Evolutionary conservation across 1,139 yeast species (phyloP).

Genomic region (Casaregolazyma suthepensis): DNA sequence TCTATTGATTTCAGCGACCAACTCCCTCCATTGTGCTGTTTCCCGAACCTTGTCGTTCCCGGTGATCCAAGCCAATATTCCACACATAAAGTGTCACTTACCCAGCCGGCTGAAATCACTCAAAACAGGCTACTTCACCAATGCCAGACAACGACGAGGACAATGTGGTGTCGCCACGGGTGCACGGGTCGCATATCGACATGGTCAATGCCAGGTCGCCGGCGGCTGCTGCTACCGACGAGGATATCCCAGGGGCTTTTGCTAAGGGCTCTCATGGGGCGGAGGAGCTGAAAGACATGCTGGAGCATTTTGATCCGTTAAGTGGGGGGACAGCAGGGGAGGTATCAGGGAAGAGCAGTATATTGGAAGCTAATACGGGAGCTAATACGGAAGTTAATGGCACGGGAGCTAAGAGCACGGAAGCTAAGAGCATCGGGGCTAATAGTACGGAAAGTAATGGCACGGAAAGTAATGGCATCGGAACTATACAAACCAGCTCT

Average conservation of each 20-base stretch:
- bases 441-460: too few relatives aligned
- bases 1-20: conserved; percentile 14
- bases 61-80: conserved; percentile 19
- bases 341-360: too few relatives aligned
- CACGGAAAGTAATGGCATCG: neutral
- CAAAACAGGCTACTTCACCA: neutral
- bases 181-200: conserved; percentile 15
- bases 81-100: conserved; percentile 22
- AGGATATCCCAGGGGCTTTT: conserved; percentile 14
- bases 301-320: conserved; percentile 32
- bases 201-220: neutral
- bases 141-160: neutral
- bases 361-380: too few relatives aligned
- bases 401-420: neutral
- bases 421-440: too few relatives aligned
- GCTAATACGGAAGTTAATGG: too few relatives aligned
- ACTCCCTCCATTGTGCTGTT: conserved; percentile 8
- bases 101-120: neutral
- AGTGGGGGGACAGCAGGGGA: too few relatives aligned
- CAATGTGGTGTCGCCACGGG: conserved; percentile 12
- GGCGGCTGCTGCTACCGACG: conserved; percentile 9
- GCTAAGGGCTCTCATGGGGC: neutral
- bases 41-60: neutral
- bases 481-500: neutral
- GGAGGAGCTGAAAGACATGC: conserved; percentile 23